Conservation (phyloP, 768 basidiomycete species). For the Mycena filopes region DNA sequence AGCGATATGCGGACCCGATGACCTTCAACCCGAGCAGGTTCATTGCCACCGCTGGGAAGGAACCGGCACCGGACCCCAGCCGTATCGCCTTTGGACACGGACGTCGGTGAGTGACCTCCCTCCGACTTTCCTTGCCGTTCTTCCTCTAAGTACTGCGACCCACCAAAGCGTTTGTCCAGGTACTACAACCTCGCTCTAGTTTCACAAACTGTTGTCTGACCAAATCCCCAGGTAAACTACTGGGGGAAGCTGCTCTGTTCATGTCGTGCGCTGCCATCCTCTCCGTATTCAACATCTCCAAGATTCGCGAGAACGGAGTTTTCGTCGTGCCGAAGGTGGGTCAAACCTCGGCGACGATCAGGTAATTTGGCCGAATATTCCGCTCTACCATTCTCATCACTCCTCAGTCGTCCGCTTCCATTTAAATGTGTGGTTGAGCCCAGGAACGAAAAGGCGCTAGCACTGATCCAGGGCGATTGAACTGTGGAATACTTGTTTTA, state of each 20-base stretch:
- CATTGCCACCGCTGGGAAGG: not conserved
- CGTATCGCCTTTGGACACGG: slow-evolving; percentile 22
- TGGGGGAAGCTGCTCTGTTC: slow-evolving; percentile 11
- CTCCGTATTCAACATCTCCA: slow-evolving; percentile 20
- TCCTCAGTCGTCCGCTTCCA: slow-evolving; percentile 6
- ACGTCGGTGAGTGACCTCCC: slow-evolving; percentile 9
- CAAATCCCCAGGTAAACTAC: slow-evolving; percentile 3
- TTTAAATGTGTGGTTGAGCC: slow-evolving; percentile 21
- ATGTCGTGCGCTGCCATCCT: slow-evolving; percentile 19
- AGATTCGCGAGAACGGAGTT: not conserved
- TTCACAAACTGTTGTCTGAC: not conserved
- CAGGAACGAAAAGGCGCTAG: not conserved
- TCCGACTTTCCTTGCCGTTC: too few relatives aligned
- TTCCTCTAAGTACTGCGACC: too few relatives aligned
- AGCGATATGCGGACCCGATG: slow-evolving; percentile 25
- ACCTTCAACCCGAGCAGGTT: slow-evolving; percentile 27
- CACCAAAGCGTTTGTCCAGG: slow-evolving; percentile 2
- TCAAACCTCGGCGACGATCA: slow-evolving; percentile 16
- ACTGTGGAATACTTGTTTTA: too few relatives aligned
- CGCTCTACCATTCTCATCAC: not conserved
- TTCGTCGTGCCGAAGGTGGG: not conserved
- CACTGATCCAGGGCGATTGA: slow-evolving; percentile 9
- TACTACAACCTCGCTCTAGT: not conserved
- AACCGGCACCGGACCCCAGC: slow-evolving; percentile 14
- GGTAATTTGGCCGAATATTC: not conserved